Base-by-base conservation (phyloP, 2,329 filamentous ascomycete species). In the Fusarium nurragi region DNA sequence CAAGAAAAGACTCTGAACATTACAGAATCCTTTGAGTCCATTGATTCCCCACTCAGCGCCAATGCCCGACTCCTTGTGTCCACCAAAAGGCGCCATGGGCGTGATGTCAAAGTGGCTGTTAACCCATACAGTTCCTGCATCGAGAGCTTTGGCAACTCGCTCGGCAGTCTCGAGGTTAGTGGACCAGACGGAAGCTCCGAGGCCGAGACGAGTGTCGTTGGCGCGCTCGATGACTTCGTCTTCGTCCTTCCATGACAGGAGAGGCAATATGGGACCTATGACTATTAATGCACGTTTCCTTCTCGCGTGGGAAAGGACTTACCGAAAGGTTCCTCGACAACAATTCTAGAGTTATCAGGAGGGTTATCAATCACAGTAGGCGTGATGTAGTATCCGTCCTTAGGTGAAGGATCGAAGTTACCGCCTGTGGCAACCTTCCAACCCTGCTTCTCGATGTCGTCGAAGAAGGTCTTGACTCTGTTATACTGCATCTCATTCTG, bases 401-500 rank as follows among this genome's bases (percentile, higher is more conserved):
- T 57, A 78, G 62, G 58, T 4, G 64, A 50, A 0, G 58, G 48
- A 8, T 70, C 49, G 11, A 64, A 58, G 21, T 61, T 61, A 8
- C 68, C 70, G 7, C 76, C 76, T 1, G 73, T 56, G 1, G 81
- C 81, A n/a, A 84, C 76, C 26, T 81, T 77, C 83, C 64, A 73
- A 0, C 68, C 67, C 10, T 71, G 66, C 21, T 79, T 78, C 68
- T 83, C 80, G 57, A 83, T 85, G 46, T 88, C 84, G 11, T 79
- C 79, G 49, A 90, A 81, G 60, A 75, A 67, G 0, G 60, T 67
- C 55, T 70, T 72, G 37, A 75, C 71, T 10, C 88, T 82, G 13
- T 88, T 84, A 70, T 82, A 90, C 74, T 91, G 89, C 82, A 87
- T 84, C 65, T 81, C 76, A 75, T 91, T 91, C 60, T 88, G 86